Conservation (phyloP, 306 rosid genomes). For the Castanea crenata region DNA sequence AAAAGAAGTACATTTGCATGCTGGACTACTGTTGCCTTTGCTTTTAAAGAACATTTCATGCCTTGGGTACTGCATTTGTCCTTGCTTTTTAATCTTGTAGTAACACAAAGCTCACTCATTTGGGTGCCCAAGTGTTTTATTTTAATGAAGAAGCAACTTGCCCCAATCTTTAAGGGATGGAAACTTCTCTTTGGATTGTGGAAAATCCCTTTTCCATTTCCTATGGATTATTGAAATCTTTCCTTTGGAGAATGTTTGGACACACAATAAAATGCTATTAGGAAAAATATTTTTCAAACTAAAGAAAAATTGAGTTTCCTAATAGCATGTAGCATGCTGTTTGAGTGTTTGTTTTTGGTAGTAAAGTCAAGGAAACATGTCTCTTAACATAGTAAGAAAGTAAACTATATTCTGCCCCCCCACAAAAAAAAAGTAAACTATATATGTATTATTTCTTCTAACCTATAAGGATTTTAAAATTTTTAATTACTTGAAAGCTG, state of each 20-base stretch:
- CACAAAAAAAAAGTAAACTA: too few species aligned
- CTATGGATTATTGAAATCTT: not conserved
- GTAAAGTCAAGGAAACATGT: too few species aligned
- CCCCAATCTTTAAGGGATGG: not conserved
- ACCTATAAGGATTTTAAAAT: too few species aligned
- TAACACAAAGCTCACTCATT: conserved; percentile 38
- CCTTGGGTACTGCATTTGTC: conserved; percentile 40
- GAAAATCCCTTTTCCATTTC: not conserved
- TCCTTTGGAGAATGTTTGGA: not conserved
- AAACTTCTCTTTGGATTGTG: not conserved
- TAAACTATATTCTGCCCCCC: too few species aligned
- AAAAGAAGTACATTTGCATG: conserved; percentile 44
- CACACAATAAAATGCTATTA: not conserved
- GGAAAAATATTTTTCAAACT: not conserved
- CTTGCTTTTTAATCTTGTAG: conserved; percentile 33
- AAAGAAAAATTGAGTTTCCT: not conserved
- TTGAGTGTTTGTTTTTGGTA: too few species aligned
- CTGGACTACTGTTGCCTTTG: conserved; percentile 58
- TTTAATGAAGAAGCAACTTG: not conserved
- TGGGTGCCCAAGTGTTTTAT: not conserved
- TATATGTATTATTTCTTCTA: too few species aligned
- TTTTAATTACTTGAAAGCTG: too few species aligned
- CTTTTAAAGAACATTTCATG: conserved; percentile 51
- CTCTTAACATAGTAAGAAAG: too few species aligned
- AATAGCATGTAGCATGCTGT: too few species aligned